Conservation (phyloP, 768 basidiomycete genomes). For the Suillus clintonianus region DNA sequence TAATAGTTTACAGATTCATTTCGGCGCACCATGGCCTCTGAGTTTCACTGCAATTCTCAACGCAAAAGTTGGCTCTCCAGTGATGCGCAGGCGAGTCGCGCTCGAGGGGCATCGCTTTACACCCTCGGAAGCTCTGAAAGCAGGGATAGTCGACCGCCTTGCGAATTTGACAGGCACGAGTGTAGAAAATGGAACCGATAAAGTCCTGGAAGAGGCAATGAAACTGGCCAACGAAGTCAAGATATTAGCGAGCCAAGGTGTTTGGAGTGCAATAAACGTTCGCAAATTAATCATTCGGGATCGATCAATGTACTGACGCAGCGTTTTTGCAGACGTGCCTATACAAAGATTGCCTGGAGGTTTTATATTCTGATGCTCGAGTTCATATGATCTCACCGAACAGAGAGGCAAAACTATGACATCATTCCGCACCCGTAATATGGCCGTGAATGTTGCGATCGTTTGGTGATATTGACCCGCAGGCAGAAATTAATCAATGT, state of each 20-base stretch:
- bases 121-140: slow-evolving; percentile 64
- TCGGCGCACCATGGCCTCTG: slow-evolving; percentile 79
- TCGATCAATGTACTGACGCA: slow-evolving; percentile 1
- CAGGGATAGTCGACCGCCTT: slow-evolving; percentile 71
- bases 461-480: background rate
- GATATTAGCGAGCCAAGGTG: slow-evolving; percentile 55
- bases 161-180: slow-evolving; percentile 27
- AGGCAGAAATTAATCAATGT: no score
- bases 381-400: slow-evolving; percentile 9
- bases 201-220: slow-evolving; percentile 64
- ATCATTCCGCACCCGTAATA: no score
- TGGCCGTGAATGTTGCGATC: background rate
- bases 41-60: slow-evolving; percentile 66
- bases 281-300: background rate
- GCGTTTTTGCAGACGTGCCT: slow-evolving; percentile 48
- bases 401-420: slow-evolving; percentile 8
- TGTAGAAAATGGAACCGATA: slow-evolving; percentile 58
- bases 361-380: slow-evolving; percentile 28
- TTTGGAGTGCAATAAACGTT: slow-evolving; percentile 79
- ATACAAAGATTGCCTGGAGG: slow-evolving; percentile 55
- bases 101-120: slow-evolving; percentile 82
- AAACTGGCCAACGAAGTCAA: slow-evolving; percentile 59
- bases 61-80: slow-evolving; percentile 63
- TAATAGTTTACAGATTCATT: slow-evolving; percentile 55
- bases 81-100: slow-evolving; percentile 67